phyloP scores from a whole-genome alignment of 2,329 filamentous ascomycete genomes.

The Thyridium curvatum region DNA sequence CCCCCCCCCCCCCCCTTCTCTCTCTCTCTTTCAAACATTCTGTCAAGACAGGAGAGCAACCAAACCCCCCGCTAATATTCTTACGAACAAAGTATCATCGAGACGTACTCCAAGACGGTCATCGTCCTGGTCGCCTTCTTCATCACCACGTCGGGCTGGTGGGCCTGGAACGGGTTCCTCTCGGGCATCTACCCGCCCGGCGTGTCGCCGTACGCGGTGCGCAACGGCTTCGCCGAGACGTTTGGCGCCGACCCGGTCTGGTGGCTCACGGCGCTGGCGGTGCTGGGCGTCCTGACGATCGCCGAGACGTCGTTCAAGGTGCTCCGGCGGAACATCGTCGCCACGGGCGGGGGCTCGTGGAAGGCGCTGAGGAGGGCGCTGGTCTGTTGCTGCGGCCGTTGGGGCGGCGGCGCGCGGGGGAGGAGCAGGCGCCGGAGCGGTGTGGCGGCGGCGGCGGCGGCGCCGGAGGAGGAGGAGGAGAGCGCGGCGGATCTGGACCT shows the following conservation, averaged over 20 bases:
- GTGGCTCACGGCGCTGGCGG: constrained; percentile 66
- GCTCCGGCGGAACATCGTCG: constrained; percentile 36
- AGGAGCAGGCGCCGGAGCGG: constrained; percentile 13
- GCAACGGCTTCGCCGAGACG: constrained; percentile 53
- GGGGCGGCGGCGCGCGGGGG: constrained; percentile 31
- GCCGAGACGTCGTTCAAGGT: constrained; percentile 56
- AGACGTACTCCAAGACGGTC: constrained; percentile 68
- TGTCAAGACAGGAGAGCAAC: not conserved
- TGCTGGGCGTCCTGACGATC: constrained; percentile 50
- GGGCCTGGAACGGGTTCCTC: constrained; percentile 67
- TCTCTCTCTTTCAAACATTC: not conserved
- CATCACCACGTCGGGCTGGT: constrained; percentile 60
- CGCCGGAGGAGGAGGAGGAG: constrained; percentile 8
- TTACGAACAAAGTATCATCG: constrained; percentile 48
- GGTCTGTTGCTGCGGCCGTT: not conserved
- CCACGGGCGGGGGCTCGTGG: constrained; percentile 24
- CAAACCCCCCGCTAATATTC: not conserved
- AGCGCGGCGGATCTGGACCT: constrained; percentile 39
- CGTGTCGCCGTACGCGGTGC: constrained; percentile 58
- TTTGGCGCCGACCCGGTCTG: constrained; percentile 65
- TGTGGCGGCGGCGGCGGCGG: too few species aligned
- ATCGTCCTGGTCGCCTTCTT: constrained; percentile 54
- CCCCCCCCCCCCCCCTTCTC: constrained; percentile 9
- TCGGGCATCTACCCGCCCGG: constrained; percentile 48
- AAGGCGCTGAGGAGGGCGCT: constrained; percentile 9